These are phyloP conservation scores for Neofusicoccum kwambonambiense DNA, from an alignment of 2,329 filamentous ascomycete genomes.

Conservation along the genomic window DNA sequence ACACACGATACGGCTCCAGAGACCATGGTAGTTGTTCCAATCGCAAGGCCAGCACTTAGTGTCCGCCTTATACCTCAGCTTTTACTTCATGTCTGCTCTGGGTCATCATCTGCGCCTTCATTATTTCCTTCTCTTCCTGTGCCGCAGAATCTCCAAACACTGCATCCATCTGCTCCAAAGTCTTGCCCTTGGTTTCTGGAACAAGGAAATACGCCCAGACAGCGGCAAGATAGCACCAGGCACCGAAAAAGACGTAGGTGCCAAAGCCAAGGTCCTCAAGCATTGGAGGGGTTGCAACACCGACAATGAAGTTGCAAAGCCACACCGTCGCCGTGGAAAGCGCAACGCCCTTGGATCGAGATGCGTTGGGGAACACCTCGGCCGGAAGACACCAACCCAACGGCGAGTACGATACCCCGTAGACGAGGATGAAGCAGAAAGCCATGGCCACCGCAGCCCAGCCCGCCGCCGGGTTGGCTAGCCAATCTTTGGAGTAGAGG, in stretches of 20 bases:
- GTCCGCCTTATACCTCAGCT: neutral
- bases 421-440: conserved; percentile 59
- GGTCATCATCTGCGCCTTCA: neutral
- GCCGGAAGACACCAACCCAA: conserved; percentile 32
- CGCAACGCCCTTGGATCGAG: conserved; percentile 45
- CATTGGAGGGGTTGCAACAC: conserved; percentile 64
- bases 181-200: conserved; percentile 35
- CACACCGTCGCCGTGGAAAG: conserved; percentile 64
- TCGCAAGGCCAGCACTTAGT: too few relatives aligned
- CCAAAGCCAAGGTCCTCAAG: conserved; percentile 56
- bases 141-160: conserved; percentile 34
- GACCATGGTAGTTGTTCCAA: too few relatives aligned
- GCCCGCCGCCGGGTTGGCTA: conserved; percentile 50
- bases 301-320: conserved; percentile 62
- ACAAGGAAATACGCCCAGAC: conserved; percentile 36
- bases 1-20: too few relatives aligned
- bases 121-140: conserved; percentile 31
- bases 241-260: conserved; percentile 37
- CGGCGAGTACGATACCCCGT: conserved; percentile 41
- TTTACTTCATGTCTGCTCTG: neutral
- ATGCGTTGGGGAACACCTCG: conserved; percentile 18
- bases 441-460: conserved; percentile 45
- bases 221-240: conserved; percentile 34
- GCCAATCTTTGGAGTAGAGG: conserved; percentile 52
- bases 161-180: conserved; percentile 37